Percentiles rank a stretch among this genome's conserved stretches.
Conservation (phyloP, 495 filamentous ascomycete species). For the Aspergillus coremiiformis region DNA sequence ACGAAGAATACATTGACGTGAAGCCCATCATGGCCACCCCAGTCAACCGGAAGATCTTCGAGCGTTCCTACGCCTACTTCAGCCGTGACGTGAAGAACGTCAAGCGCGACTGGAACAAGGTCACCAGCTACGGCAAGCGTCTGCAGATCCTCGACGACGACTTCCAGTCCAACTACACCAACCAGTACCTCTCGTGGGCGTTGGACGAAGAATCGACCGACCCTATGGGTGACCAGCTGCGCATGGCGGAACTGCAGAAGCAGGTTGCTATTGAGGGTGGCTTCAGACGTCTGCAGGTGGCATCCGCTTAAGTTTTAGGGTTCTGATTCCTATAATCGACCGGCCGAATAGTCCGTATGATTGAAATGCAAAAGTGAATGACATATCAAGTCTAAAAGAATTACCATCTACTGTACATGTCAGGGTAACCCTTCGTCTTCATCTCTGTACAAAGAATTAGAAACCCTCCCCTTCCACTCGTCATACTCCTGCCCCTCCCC, state of each 20-base stretch:
- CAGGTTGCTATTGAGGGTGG: constrained; percentile 46
- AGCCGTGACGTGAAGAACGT: constrained; percentile 66
- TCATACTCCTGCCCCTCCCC: neutral
- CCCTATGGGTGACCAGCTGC: constrained; percentile 59
- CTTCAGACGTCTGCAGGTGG: constrained; percentile 33
- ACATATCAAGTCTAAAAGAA: neutral
- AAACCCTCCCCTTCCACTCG: neutral
- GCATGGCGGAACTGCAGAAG: constrained; percentile 54
- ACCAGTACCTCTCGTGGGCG: constrained; percentile 53
- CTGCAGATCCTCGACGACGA: constrained; percentile 49
- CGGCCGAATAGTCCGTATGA: too few relatives aligned
- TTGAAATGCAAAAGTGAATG: neutral
- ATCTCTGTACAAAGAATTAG: too few relatives aligned
- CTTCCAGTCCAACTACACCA: constrained; percentile 63
- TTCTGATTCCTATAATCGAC: neutral
- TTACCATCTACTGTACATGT: neutral
- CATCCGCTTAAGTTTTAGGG: constrained; percentile 19
- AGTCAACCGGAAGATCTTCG: constrained; percentile 65
- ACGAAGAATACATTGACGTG: constrained; percentile 57
- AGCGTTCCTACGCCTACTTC: constrained; percentile 65
- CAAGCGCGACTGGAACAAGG: constrained; percentile 59
- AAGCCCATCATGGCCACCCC: constrained; percentile 59
- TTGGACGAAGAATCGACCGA: constrained; percentile 53
- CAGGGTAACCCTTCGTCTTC: too few relatives aligned
- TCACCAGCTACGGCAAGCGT: constrained; percentile 60